Base-by-base conservation (phyloP, 345 rosid species). In the Brassica juncea region DNA sequence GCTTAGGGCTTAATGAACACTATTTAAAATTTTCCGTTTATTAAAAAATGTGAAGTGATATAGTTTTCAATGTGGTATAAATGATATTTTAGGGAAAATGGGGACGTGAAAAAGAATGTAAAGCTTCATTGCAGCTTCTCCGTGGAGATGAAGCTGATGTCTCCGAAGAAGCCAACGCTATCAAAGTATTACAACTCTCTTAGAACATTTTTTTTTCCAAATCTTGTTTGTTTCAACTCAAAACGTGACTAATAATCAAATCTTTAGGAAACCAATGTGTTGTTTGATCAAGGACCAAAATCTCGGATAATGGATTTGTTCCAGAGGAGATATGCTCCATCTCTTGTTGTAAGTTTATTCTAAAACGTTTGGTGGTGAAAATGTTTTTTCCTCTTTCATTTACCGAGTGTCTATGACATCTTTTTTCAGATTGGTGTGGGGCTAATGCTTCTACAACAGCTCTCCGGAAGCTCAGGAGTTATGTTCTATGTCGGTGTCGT, bases 111-210 rank as follows among this genome's bases (percentile, higher is more conserved):
- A 83, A 84, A 73, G 91, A 89, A 80, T 78, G 88, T 28, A 85
- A 77, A 85, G 84, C 82, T 23, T 28, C 93, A 47, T 74, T 91
- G 68, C 86, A 84, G 31, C 71, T 15, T 21, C 85, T 91, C 3
- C 83, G 91, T 28, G 93, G 97, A 71, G 75, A 85, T 64, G 74
- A 85, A 16, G 80, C 87, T 2, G 88, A 91, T 77, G 35, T 88
- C 44, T 84, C 92, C 61, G 68, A 80, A 70, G 96, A 89, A 79
- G 87, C 84, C 61, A 76, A 84, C 63, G 75, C 87, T 16, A 91
- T 91, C 23, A 85, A 19, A 77, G 93, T 55, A 8, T 14, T 37
- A 9, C 52, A 73, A 42, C 49, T 54, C 2, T 14, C 37, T 57
- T 12, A 19, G 28, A 27, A 25, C 72, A 19, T 19, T 66, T 39